A percentile compares a stretch with the other conserved stretches of the same genome.
These are phyloP conservation scores for Phytophthora colocasiae DNA, from an alignment of 352 stramenopile species.

Conservation along the genomic window DNA sequence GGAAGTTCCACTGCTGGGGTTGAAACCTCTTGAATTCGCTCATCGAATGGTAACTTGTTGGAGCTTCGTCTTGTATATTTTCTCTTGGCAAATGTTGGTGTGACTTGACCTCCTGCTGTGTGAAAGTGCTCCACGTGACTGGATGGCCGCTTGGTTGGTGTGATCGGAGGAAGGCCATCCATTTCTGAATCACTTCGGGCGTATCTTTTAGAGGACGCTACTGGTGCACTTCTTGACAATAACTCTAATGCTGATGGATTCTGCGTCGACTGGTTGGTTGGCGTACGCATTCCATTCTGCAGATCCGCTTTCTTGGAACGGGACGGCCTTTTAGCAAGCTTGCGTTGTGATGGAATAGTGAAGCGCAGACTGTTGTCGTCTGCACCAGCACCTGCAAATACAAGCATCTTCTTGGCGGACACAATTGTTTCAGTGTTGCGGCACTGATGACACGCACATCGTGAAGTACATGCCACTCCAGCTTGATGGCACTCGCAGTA, in stretches of 20 bases:
- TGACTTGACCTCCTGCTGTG: constrained; percentile 25
- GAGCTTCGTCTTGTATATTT: constrained; percentile 48
- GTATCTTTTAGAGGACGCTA: constrained; percentile 26
- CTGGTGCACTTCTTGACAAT: constrained; percentile 62
- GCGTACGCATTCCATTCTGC: constrained; percentile 22
- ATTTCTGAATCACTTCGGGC: constrained; percentile 9
- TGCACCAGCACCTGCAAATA: constrained; percentile 44
- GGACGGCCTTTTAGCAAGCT: constrained; percentile 28
- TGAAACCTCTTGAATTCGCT: constrained; percentile 43
- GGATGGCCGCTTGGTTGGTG: constrained; percentile 38
- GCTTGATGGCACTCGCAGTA: constrained; percentile 98
- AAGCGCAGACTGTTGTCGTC: constrained; percentile 21
- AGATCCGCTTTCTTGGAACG: constrained; percentile 3
- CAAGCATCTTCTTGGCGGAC: constrained; percentile 76
- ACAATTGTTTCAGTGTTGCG: constrained; percentile 75
- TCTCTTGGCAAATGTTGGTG: constrained; percentile 44
- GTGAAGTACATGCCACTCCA: constrained; percentile 77
- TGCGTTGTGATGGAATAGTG: constrained; percentile 28
- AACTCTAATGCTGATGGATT: constrained; percentile 52
- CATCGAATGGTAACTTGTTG: constrained; percentile 44
- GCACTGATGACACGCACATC: constrained; percentile 87
- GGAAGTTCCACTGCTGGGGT: constrained; percentile 26
- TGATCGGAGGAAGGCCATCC: constrained; percentile 21
- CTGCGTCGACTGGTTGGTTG: constrained; percentile 32
- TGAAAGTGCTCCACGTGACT: constrained; percentile 31